These are phyloP conservation scores for Candida chauliodis DNA, from an alignment of 805 yeast species.

Conservation along the genomic window DNA sequence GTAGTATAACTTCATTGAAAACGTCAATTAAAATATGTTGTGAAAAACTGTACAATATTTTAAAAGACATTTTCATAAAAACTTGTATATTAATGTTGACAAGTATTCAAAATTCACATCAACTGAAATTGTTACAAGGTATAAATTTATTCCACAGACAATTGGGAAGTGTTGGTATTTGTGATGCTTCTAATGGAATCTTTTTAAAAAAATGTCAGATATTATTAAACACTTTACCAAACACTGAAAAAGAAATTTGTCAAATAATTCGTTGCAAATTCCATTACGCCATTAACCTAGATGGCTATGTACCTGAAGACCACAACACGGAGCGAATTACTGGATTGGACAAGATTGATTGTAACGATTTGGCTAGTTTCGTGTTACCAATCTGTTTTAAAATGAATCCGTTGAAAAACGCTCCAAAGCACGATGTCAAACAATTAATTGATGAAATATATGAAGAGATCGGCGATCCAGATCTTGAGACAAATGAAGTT, in stretches of 20 bases:
- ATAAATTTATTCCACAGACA: conserved; percentile 67
- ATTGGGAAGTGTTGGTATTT: conserved; percentile 64
- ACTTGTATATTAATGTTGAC: conserved; percentile 7
- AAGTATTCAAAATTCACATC: conserved; percentile 1
- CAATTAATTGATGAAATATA: conserved; percentile 66
- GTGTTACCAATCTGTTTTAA: conserved; percentile 54
- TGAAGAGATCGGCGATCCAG: conserved; percentile 69
- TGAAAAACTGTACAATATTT: conserved; percentile 35
- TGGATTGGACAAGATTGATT: conserved; percentile 24
- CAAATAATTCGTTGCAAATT: conserved; percentile 79
- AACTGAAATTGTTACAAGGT: conserved; percentile 37
- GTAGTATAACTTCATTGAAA: conserved; percentile 31
- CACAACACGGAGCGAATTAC: conserved; percentile 46
- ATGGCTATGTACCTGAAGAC: conserved; percentile 59
- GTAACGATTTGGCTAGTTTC: conserved; percentile 41
- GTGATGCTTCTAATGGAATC: conserved; percentile 60
- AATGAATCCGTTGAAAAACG: conserved; percentile 55
- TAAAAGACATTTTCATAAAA: conserved; percentile 35
- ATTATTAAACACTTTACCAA: conserved; percentile 41
- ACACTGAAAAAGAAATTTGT: conserved; percentile 59
- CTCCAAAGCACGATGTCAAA: conserved; percentile 70
- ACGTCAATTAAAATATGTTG: conserved; percentile 44
- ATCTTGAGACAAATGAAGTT: conserved; percentile 35
- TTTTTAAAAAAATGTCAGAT: conserved; percentile 61
- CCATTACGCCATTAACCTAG: conserved; percentile 60